These are phyloP conservation scores for Tolypocladium paradoxum DNA, from an alignment of 2,329 filamentous ascomycete genomes.

Conservation along the genomic window DNA sequence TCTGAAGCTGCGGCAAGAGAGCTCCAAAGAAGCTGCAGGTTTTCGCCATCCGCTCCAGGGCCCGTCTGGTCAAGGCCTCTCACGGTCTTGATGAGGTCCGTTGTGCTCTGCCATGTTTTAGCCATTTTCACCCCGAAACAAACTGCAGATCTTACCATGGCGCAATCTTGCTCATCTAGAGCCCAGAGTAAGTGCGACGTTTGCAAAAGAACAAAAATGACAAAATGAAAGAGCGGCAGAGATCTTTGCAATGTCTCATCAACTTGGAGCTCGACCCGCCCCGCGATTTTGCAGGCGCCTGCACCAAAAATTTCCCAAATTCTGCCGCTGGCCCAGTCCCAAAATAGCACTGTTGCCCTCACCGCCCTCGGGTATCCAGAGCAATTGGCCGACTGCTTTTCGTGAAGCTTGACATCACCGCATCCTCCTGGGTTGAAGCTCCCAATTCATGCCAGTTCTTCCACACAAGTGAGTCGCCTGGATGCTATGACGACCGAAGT, in stretches of 20 bases:
- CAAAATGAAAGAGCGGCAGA: slow-evolving; percentile 1
- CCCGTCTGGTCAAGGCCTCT: slow-evolving; percentile 44
- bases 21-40: slow-evolving; percentile 38
- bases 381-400: slow-evolving; percentile 26
- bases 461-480: slow-evolving; percentile 1
- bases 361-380: slow-evolving; percentile 32
- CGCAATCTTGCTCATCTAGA: not conserved
- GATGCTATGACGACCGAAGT: not conserved
- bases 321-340: slow-evolving; percentile 28
- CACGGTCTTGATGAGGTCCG: slow-evolving; percentile 38
- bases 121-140: slow-evolving; percentile 5
- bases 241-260: not conserved
- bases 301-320: slow-evolving; percentile 33
- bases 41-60: slow-evolving; percentile 31
- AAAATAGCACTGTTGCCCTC: slow-evolving; percentile 13
- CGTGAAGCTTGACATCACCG: slow-evolving; percentile 25
- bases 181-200: not conserved
- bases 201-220: slow-evolving; percentile 1
- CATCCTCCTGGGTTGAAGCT: slow-evolving; percentile 17
- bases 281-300: slow-evolving; percentile 1
- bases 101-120: slow-evolving; percentile 14
- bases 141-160: not conserved
- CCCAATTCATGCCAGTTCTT: slow-evolving; percentile 5
- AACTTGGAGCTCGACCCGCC: not conserved
- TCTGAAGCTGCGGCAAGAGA: slow-evolving; percentile 31